These are phyloP conservation scores for Aspergillus diversus DNA, from an alignment of 495 filamentous ascomycete species.

Conservation along the genomic window DNA sequence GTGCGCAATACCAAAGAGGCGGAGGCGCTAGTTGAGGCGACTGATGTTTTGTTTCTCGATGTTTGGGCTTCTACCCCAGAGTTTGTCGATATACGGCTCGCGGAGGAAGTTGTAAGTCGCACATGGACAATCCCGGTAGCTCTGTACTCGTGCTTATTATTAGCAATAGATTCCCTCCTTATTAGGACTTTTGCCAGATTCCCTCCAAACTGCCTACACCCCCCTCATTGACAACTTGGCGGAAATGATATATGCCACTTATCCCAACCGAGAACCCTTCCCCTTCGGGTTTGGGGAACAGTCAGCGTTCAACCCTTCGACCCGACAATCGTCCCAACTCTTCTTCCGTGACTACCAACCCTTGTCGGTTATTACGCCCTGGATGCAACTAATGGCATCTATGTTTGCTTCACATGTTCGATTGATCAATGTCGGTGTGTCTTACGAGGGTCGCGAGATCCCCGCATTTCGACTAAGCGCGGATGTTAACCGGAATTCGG, in stretches of 20 bases:
- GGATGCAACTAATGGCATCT: slow-evolving; percentile 87
- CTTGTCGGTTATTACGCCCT: slow-evolving; percentile 73
- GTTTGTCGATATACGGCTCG: slow-evolving; percentile 85
- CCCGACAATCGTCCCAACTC: slow-evolving; percentile 47
- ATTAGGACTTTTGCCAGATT: slow-evolving; percentile 76
- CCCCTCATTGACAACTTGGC: slow-evolving; percentile 82
- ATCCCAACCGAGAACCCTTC: slow-evolving; percentile 51
- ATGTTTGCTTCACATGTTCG: slow-evolving; percentile 82
- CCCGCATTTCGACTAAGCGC: slow-evolving; percentile 79
- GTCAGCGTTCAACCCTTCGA: slow-evolving; percentile 35
- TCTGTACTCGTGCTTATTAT: not conserved
- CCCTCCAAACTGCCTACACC: slow-evolving; percentile 72
- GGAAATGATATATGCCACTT: slow-evolving; percentile 75
- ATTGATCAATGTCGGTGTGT: slow-evolving; percentile 74
- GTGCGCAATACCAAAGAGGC: slow-evolving; percentile 72
- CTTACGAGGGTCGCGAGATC: slow-evolving; percentile 86
- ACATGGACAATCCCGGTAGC: not conserved
- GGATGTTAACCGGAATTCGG: slow-evolving; percentile 45
- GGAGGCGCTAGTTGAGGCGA: slow-evolving; percentile 69
- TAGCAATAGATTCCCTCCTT: slow-evolving; percentile 67
- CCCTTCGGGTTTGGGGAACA: slow-evolving; percentile 33
- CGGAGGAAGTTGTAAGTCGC: slow-evolving; percentile 70
- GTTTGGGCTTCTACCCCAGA: slow-evolving; percentile 84
- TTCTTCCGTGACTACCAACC: slow-evolving; percentile 92
- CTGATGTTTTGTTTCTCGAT: slow-evolving; percentile 78